phyloP scores from a whole-genome alignment of 257 asterid species.

The Plantago ovata region DNA sequence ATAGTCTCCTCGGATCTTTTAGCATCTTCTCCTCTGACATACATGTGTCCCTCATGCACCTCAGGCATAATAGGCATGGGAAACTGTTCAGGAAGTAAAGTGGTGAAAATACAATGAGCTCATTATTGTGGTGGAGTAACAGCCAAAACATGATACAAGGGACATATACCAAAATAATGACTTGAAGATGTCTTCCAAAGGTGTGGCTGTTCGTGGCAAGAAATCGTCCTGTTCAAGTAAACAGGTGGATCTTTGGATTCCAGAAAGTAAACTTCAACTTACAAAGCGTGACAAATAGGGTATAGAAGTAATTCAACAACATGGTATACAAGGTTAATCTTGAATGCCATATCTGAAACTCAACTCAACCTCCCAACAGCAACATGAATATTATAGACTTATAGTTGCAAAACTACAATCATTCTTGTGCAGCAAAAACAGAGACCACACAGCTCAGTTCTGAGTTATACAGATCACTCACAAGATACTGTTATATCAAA shows the following conservation, averaged over 20 bases:
- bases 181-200: constrained; percentile 93
- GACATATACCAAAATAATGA: constrained; percentile 69
- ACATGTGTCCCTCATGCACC: constrained; percentile 87
- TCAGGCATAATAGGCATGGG: constrained; percentile 73
- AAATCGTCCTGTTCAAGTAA: constrained; percentile 69
- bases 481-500: neutral
- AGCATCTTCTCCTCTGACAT: constrained; percentile 75
- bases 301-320: neutral
- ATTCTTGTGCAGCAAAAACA: neutral
- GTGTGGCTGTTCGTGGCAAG: constrained; percentile 89
- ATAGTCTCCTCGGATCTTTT: constrained; percentile 76
- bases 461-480: neutral
- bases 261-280: constrained; percentile 3
- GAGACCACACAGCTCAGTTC: neutral
- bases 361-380: neutral
- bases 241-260: constrained; percentile 2
- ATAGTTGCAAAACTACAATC: neutral
- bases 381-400: neutral
- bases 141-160: neutral
- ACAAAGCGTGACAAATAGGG: constrained; percentile 5
- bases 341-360: too few relatives aligned
- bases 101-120: constrained; percentile 1
- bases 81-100: constrained; percentile 41
- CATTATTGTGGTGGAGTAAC: constrained; percentile 4
- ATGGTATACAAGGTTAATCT: neutral